A percentile compares a stretch with the other conserved stretches of the same genome.
Evolutionary conservation across 805 yeast genomes (phyloP).

Genomic region (Suhomyces tanzawaensis): DNA sequence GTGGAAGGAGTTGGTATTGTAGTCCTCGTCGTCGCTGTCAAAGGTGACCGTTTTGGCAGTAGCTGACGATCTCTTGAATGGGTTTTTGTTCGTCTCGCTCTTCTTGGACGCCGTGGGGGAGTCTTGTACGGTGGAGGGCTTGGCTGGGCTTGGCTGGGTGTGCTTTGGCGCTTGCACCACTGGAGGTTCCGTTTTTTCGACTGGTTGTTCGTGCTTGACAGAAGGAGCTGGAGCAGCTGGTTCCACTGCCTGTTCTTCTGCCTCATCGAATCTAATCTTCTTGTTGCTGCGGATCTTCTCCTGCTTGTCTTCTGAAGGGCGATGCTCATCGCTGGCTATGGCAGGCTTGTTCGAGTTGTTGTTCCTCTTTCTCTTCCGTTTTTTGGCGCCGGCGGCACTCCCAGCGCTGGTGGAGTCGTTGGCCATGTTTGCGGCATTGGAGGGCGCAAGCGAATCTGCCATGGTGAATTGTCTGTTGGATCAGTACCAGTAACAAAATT

Average conservation of each 20-base stretch:
- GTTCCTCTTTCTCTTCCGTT: slow-evolving; percentile 31
- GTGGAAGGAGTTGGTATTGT: slow-evolving; percentile 11
- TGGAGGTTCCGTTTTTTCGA: not conserved
- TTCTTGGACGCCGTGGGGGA: not conserved
- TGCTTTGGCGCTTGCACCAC: not conserved
- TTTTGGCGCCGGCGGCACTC: slow-evolving; percentile 9
- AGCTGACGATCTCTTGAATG: not conserved
- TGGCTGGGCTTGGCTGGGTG: not conserved
- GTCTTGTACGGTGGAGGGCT: not conserved
- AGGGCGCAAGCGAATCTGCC: too few relatives aligned
- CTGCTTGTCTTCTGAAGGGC: not conserved
- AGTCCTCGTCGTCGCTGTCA: slow-evolving; percentile 14
- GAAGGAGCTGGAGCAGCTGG: not conserved
- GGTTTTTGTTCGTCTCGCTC: not conserved
- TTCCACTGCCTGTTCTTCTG: slow-evolving; percentile 3
- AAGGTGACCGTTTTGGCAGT: slow-evolving; percentile 5
- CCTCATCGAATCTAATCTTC: slow-evolving; percentile 15
- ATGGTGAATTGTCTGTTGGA: too few relatives aligned
- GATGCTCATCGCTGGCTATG: not conserved
- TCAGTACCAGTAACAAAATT: too few relatives aligned
- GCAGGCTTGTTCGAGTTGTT: not conserved
- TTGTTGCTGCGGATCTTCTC: slow-evolving; percentile 12
- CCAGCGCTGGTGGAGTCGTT: not conserved
- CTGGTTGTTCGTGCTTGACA: too few relatives aligned
- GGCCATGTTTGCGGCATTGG: not conserved